Evolutionary conservation across 2,329 filamentous ascomycete species (phyloP).

Genomic region (Apiospora hydei): DNA sequence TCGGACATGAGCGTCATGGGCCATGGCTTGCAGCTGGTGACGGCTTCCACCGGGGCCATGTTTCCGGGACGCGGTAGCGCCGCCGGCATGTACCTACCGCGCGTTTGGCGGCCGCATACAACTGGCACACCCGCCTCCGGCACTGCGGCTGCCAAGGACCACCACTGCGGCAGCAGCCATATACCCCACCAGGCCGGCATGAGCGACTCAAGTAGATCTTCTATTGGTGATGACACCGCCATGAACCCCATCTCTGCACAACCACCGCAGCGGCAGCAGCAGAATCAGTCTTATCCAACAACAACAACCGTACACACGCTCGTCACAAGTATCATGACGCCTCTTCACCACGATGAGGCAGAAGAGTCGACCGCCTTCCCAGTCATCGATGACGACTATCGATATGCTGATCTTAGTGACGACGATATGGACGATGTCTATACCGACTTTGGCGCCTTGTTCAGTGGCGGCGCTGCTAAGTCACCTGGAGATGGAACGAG

Average conservation of each 20-base stretch:
- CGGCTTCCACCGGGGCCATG: slow-evolving; percentile 37
- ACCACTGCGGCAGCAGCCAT: neutral
- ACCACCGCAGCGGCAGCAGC: neutral
- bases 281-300: too few relatives aligned
- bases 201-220: neutral
- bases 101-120: slow-evolving; percentile 39
- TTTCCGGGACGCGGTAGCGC: slow-evolving; percentile 37
- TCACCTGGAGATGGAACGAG: slow-evolving; percentile 35
- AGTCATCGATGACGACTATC: slow-evolving; percentile 52
- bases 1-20: slow-evolving; percentile 45
- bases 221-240: neutral
- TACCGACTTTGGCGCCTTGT: slow-evolving; percentile 61
- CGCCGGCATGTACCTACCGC: slow-evolving; percentile 32
- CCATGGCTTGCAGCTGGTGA: slow-evolving; percentile 45
- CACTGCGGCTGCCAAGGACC: neutral
- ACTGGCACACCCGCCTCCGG: slow-evolving; percentile 29
- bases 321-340: slow-evolving; percentile 26
- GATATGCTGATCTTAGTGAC: slow-evolving; percentile 48
- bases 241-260: neutral
- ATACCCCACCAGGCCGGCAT: neutral
- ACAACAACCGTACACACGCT: neutral
- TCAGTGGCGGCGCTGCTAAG: slow-evolving; percentile 44
- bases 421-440: slow-evolving; percentile 61
- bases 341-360: slow-evolving; percentile 40
- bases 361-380: slow-evolving; percentile 59